These are phyloP conservation scores for Lactifluus echinatus DNA, from an alignment of 768 basidiomycete species.

Conservation along the genomic window DNA sequence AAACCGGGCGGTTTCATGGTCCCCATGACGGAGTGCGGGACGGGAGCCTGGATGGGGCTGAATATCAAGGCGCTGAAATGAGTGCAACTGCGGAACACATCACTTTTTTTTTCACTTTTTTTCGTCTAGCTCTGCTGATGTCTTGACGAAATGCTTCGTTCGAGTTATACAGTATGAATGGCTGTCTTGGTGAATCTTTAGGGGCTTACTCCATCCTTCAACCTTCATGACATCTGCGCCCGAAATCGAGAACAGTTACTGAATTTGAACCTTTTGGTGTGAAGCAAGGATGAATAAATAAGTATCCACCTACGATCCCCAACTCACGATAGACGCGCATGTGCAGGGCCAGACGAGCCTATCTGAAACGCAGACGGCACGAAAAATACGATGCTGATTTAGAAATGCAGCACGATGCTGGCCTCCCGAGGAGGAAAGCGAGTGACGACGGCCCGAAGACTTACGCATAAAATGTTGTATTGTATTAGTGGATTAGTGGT, in stretches of 20 bases:
- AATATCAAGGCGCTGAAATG: constrained; percentile 13
- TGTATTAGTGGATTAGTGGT: no score
- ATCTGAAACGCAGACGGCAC: neutral
- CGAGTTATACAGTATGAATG: neutral
- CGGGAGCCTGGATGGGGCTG: constrained; percentile 16
- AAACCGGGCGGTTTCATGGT: constrained; percentile 12
- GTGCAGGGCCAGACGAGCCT: neutral
- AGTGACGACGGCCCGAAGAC: no score
- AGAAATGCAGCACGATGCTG: no score
- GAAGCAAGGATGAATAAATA: neutral
- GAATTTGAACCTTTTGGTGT: no score
- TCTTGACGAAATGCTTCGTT: neutral
- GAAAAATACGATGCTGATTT: no score
- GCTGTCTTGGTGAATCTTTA: neutral
- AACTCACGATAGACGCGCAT: no score
- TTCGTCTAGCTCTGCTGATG: no score
- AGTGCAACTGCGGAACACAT: neutral
- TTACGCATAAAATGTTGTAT: no score
- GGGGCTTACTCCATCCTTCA: no score
- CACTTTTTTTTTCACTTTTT: neutral
- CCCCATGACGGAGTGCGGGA: constrained; percentile 6
- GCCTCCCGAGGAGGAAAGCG: no score
- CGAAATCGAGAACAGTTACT: neutral
- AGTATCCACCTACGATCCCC: neutral
- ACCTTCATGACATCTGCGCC: no score